Conservation (phyloP, 257 asterid species). For the Solanum appendiculatum region DNA sequence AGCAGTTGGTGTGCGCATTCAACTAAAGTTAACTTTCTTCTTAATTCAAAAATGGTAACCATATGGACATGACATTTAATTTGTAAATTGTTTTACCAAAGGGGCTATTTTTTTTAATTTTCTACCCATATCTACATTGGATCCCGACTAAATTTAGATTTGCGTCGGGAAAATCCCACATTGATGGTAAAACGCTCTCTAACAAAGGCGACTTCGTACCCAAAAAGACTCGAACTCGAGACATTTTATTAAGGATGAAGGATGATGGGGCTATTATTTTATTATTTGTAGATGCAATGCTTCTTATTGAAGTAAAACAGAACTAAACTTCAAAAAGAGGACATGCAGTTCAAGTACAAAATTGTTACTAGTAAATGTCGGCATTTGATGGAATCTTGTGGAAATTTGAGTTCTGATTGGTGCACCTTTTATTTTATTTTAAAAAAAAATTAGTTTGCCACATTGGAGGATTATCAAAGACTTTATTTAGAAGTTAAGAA, state of each 20-base stretch:
- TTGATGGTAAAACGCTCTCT: too few relatives aligned
- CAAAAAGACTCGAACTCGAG: too few relatives aligned
- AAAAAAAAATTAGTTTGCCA: background rate
- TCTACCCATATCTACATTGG: too few relatives aligned
- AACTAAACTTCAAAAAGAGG: background rate
- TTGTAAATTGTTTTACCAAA: background rate
- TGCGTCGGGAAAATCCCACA: too few relatives aligned
- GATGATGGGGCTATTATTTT: too few relatives aligned
- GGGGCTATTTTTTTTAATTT: too few relatives aligned
- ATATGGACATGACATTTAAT: background rate
- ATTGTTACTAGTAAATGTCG: background rate
- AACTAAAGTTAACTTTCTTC: too few relatives aligned
- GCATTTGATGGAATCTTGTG: background rate
- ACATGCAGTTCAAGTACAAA: background rate
- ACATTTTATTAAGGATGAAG: too few relatives aligned
- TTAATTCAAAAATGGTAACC: too few relatives aligned
- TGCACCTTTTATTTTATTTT: background rate
- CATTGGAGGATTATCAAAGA: background rate
- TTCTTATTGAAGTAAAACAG: background rate
- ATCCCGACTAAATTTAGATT: too few relatives aligned
- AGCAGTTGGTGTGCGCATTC: too few relatives aligned
- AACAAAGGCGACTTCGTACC: too few relatives aligned
- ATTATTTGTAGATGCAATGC: background rate
- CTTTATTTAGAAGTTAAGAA: slow-evolving; percentile 6
- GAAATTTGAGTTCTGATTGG: background rate